These are phyloP conservation scores for Penicillium cinerascens DNA, from an alignment of 495 filamentous ascomycete species.

Conservation along the genomic window DNA sequence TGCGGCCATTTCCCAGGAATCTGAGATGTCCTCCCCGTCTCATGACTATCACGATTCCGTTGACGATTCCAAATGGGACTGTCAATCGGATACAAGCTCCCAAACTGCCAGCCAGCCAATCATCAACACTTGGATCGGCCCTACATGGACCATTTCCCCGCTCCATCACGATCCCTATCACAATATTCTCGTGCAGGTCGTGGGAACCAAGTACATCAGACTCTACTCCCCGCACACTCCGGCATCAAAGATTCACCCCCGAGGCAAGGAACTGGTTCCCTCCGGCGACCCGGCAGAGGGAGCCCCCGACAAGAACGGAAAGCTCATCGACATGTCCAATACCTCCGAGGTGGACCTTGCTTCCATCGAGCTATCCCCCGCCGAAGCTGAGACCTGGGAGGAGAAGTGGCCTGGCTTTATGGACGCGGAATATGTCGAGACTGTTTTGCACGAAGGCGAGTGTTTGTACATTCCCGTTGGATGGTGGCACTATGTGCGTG, in stretches of 20 bases:
- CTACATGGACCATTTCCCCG: slow-evolving; percentile 81
- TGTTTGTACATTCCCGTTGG: slow-evolving; percentile 88
- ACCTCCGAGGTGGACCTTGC: slow-evolving; percentile 75
- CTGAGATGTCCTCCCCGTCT: no score
- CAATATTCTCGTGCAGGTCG: slow-evolving; percentile 87
- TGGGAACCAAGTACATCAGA: slow-evolving; percentile 86
- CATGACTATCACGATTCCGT: no score
- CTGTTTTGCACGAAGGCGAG: slow-evolving; percentile 75
- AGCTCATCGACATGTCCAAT: slow-evolving; percentile 83
- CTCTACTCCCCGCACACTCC: slow-evolving; percentile 71
- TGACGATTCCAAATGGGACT: no score
- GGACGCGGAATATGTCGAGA: slow-evolving; percentile 68
- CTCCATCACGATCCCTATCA: slow-evolving; percentile 93
- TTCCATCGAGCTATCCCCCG: slow-evolving; percentile 42
- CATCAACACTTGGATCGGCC: slow-evolving; percentile 92
- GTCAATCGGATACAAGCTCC: slow-evolving; percentile 10
- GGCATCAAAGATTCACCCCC: slow-evolving; percentile 57
- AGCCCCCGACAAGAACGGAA: slow-evolving; percentile 8
- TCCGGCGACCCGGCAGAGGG: slow-evolving; percentile 17
- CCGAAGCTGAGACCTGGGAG: slow-evolving; percentile 49
- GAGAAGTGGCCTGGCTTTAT: slow-evolving; percentile 53
- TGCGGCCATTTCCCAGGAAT: no score
- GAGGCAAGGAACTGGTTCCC: slow-evolving; percentile 59
- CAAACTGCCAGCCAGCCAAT: slow-evolving; percentile 34
- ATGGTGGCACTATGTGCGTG: slow-evolving; percentile 98